These are phyloP conservation scores for Cladosporium velox DNA, from an alignment of 2,329 filamentous ascomycete genomes.

Conservation along the genomic window DNA sequence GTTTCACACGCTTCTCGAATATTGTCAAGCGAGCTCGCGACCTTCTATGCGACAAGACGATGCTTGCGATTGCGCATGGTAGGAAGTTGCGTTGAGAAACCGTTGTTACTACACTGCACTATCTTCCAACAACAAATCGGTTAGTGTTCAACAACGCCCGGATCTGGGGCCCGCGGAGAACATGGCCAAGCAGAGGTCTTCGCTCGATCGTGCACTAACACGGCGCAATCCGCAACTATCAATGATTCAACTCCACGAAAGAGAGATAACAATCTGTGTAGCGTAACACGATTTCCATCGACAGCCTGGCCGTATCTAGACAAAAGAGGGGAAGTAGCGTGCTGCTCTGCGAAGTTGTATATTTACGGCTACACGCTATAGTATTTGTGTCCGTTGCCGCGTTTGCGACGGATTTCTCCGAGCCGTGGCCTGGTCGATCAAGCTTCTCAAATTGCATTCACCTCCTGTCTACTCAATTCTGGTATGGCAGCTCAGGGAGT, in stretches of 20 bases:
- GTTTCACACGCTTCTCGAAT: not conserved
- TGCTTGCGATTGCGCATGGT: not conserved
- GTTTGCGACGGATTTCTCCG: not conserved
- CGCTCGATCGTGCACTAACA: not conserved
- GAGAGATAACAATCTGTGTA: not conserved
- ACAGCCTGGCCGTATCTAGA: not conserved
- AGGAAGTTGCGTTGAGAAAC: not conserved
- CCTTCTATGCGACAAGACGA: not conserved
- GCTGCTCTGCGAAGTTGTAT: not conserved
- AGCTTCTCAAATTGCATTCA: not conserved
- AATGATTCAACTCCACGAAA: not conserved
- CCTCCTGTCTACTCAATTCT: not conserved
- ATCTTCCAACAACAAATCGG: not conserved
- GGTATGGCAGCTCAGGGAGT: not conserved
- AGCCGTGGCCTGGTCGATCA: not conserved
- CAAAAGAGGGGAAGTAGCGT: not conserved
- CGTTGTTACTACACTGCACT: not conserved
- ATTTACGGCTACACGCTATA: not conserved
- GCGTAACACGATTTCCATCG: not conserved
- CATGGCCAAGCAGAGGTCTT: not conserved
- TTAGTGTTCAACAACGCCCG: not conserved
- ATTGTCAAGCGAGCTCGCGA: not conserved
- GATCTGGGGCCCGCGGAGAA: not conserved
- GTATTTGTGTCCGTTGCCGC: not conserved
- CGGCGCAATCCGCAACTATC: not conserved